Evolutionary conservation across 306 rosid genomes (phyloP), one percentile per base, ranked within the genome.

Genomic region (Trichosanthes truncata): DNA sequence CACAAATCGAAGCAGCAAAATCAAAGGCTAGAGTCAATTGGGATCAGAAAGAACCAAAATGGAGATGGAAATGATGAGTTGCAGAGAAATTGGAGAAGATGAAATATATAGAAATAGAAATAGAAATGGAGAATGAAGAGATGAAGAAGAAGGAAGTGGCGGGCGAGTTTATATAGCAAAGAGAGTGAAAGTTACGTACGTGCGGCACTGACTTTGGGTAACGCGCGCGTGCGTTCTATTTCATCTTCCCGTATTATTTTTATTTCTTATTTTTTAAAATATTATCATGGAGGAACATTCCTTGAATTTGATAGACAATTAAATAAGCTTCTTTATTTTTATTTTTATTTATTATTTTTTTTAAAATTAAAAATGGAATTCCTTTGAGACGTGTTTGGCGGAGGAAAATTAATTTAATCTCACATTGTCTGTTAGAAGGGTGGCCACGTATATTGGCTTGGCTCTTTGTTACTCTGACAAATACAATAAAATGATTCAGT

Each of bases 61-160:
- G 41, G 69, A 38, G 38, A 17, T 36, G 52, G 77, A 25, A 71
- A 71, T 12, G 4, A 40, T 0, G 12, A 23, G 55, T 45, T 46
- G 25, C 12, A 46, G 57, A 72, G 57, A 36, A 48, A 72, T 46
- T 25, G 41, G 40, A 72, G 21, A 4, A 43, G 35, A n/a, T 7
- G 46, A 67, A 67, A 38, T n/a, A n/a, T n/a, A n/a, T 38, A 3
- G 26, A 68, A 5, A 40, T 4, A 3, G 26, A 68, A 5, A 40
- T 4, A 33, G 69, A 63, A 20, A 36, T 29, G n/a, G 21, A 62
- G 41, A 29, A 36, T 18, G 49, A 73, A 9, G 45, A 31, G 78
- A 74, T 74, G 78, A 74, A 74, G 78, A 51, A 18, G 62, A 51
- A 29, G 46, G 62, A 51, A 49, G 29, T 74, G 62, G 78, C 78